phyloP scores from a whole-genome alignment of 805 yeast species.

The Lachancea lanzarotensis region DNA sequence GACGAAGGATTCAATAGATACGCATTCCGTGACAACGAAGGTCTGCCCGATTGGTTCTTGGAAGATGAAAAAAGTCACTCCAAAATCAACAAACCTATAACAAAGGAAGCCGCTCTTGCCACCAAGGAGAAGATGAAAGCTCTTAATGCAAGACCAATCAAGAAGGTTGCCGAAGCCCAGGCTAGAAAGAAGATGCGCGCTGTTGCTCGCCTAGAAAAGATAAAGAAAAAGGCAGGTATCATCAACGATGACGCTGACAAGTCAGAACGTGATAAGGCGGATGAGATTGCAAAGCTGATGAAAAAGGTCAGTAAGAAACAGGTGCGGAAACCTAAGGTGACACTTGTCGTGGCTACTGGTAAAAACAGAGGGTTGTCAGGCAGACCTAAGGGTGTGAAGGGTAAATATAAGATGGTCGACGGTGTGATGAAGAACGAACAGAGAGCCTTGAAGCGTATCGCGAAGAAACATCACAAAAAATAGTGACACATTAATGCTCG shows the following conservation, averaged over 20 bases:
- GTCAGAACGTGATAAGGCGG: slow-evolving; percentile 91
- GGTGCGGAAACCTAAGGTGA: slow-evolving; percentile 69
- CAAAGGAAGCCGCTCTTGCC: slow-evolving; percentile 86
- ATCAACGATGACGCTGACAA: slow-evolving; percentile 83
- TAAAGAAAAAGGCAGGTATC: slow-evolving; percentile 87
- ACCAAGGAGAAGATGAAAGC: slow-evolving; percentile 69
- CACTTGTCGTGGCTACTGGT: slow-evolving; percentile 85
- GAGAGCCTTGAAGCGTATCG: slow-evolving; percentile 84
- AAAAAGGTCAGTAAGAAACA: slow-evolving; percentile 69
- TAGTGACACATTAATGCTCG: slow-evolving; percentile 13
- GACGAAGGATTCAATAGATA: slow-evolving; percentile 91
- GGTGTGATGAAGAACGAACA: slow-evolving; percentile 97
- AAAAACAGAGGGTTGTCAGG: slow-evolving; percentile 80
- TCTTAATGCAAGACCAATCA: slow-evolving; percentile 94
- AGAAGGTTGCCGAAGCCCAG: slow-evolving; percentile 96
- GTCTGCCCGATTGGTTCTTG: slow-evolving; percentile 92
- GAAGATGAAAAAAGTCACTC: slow-evolving; percentile 89
- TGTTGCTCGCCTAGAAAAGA: slow-evolving; percentile 72
- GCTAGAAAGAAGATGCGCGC: slow-evolving; percentile 96
- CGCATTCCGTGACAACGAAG: slow-evolving; percentile 85
- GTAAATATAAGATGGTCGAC: slow-evolving; percentile 98
- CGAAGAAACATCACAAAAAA: slow-evolving; percentile 71
- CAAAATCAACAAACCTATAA: slow-evolving; percentile 82
- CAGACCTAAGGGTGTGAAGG: slow-evolving; percentile 94
- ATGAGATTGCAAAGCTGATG: slow-evolving; percentile 83